Base-by-base conservation (phyloP, 768 basidiomycete genomes). In the Pleurotus platypus region DNA sequence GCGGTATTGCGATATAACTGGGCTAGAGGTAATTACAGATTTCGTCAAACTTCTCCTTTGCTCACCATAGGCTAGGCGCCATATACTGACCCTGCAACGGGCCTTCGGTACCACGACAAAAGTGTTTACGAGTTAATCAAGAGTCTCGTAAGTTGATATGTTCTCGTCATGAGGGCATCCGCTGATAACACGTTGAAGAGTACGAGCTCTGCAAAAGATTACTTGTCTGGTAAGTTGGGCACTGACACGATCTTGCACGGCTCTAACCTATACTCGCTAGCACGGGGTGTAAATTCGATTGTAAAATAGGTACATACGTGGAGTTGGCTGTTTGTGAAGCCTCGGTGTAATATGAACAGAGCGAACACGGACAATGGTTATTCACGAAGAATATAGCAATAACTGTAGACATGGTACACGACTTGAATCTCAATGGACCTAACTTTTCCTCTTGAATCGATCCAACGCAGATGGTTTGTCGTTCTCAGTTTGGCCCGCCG, bases 1-100 rank as follows among this genome's bases (percentile, higher is more conserved):
- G 58, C 85, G 87, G 58, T 91, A 89, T 54, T 93, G 92, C 64
- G 92, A 93, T 70, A 92, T 94, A 13, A 94, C 92, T 0, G 90
- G 92, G 0, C 75, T 94, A 11, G 90, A 92, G 70, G 90, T 88
- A 27, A 2, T 4, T 15, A 24, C 11, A 12, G 45, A 22, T 11
- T 2, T 26, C 24, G 12, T 47, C 43, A 39, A 18, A 43, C 58
- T 30, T 30, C 11, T 27, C 12, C 5, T 11, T 35, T 8, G 15
- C 20, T 42, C 45, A 18, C 26, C 42, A 26, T 18, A 42, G 26
- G 18, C 2, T 42, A 90, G 90, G 90, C 89, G 0, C 89, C 87
- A 1, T 93, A 93, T 61, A 92, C 89, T 0, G 89, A 94, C 62
- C 91, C 92, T 5, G 81, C 83, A 1, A 92, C 90, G 0, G 85